These are phyloP conservation scores for Polysphondylium violaceum DNA, from an alignment of 78 protist species.

Conservation along the genomic window DNA sequence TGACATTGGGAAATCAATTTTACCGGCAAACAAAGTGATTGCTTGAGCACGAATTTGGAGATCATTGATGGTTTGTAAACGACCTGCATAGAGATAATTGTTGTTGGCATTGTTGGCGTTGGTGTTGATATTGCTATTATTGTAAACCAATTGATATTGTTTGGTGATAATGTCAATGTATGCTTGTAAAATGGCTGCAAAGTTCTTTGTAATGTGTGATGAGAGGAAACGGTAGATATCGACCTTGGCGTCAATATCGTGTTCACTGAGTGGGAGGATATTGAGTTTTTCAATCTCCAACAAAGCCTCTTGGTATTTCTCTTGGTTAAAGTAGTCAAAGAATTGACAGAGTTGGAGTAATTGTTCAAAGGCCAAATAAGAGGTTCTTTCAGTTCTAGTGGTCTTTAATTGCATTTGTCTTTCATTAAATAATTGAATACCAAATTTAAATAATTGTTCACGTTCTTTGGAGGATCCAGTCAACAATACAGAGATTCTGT, in stretches of 20 bases:
- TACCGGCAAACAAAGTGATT: slow-evolving; percentile 50
- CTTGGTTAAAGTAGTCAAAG: slow-evolving; percentile 22
- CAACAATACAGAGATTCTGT: slow-evolving; percentile 20
- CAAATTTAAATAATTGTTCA: slow-evolving; percentile 42
- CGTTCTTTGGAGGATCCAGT: slow-evolving; percentile 15
- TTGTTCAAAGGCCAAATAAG: slow-evolving; percentile 57
- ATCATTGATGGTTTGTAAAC: neutral
- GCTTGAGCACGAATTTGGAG: slow-evolving; percentile 38
- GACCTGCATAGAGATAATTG: slow-evolving; percentile 13
- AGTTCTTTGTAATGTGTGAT: slow-evolving; percentile 39
- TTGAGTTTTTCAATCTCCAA: slow-evolving; percentile 4
- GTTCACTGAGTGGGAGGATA: neutral
- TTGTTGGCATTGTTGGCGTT: neutral
- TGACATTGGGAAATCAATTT: slow-evolving; percentile 73
- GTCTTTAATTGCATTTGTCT: slow-evolving; percentile 4
- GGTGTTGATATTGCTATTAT: neutral
- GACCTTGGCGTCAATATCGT: slow-evolving; percentile 13
- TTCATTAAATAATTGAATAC: slow-evolving; percentile 38
- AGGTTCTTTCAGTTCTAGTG: slow-evolving; percentile 9
- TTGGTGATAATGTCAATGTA: slow-evolving; percentile 25
- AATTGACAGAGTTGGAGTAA: slow-evolving; percentile 32
- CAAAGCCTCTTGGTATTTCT: slow-evolving; percentile 42
- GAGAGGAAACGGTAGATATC: slow-evolving; percentile 36
- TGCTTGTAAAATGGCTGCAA: slow-evolving; percentile 43
- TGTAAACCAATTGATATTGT: slow-evolving; percentile 7